phyloP scores from a whole-genome alignment of 208 protist genomes.

The Novymonas esmeraldas region DNA sequence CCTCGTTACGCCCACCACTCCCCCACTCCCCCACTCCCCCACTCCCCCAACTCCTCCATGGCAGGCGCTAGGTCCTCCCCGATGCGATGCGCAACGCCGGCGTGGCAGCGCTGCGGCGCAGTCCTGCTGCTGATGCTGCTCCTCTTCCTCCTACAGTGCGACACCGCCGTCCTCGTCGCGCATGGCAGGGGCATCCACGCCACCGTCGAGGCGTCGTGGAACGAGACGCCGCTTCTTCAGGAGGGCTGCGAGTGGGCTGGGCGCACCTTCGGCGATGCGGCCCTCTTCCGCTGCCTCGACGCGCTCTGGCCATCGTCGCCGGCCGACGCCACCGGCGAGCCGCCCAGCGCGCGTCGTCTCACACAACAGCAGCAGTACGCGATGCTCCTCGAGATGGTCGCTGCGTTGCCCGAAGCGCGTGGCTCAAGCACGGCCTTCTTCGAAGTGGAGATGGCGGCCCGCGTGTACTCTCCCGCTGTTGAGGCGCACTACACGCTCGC shows the following conservation, averaged over 20 bases:
- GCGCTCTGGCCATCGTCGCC: slow-evolving; percentile 28
- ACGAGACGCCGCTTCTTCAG: slow-evolving; percentile 60
- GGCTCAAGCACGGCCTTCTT: slow-evolving; percentile 30
- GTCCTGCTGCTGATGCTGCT: slow-evolving; percentile 9
- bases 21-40: too few species aligned
- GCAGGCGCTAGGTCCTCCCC: background rate
- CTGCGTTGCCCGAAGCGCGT: slow-evolving; percentile 8
- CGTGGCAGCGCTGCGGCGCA: background rate
- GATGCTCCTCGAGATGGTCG: slow-evolving; percentile 22
- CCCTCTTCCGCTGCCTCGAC: slow-evolving; percentile 56
- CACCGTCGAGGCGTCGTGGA: slow-evolving; percentile 62
- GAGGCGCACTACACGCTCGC: slow-evolving; percentile 68
- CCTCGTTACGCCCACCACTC: too few species aligned
- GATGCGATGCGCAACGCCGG: background rate
- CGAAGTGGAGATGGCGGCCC: slow-evolving; percentile 49
- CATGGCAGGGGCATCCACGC: slow-evolving; percentile 47
- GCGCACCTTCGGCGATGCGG: slow-evolving; percentile 19
- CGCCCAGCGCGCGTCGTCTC: slow-evolving; percentile 18
- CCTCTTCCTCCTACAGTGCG: background rate
- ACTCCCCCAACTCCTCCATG: too few species aligned
- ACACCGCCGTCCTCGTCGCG: background rate
- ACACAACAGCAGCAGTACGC: slow-evolving; percentile 49
- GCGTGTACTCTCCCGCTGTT: slow-evolving; percentile 63
- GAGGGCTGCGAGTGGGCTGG: slow-evolving; percentile 67
- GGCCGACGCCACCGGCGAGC: background rate